Conservation (phyloP, 1,284 basidiomycete species). For the Cerioporus squamosus region DNA sequence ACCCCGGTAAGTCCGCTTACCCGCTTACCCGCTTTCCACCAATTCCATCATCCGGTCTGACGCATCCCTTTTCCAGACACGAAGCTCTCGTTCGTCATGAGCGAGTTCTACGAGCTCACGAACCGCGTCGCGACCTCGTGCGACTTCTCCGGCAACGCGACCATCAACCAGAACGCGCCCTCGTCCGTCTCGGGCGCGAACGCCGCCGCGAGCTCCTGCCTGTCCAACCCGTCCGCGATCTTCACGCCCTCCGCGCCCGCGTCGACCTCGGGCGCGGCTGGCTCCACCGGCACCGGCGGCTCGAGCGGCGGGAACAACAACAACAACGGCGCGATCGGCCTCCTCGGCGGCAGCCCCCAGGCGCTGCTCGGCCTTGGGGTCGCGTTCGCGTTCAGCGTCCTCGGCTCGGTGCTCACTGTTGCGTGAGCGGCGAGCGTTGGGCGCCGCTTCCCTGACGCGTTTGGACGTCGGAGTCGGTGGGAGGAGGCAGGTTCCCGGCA, state of each 20-base stretch:
- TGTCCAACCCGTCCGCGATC: conserved; percentile 69
- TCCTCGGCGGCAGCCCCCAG: conserved; percentile 35
- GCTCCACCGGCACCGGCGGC: conserved; percentile 21
- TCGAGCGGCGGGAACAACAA: conserved; percentile 18
- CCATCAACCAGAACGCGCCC: conserved; percentile 65
- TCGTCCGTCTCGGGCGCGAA: conserved; percentile 57
- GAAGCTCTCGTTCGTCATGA: conserved; percentile 86
- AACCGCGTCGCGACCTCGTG: conserved; percentile 66
- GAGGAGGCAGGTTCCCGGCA: too few species aligned
- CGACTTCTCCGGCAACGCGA: conserved; percentile 84
- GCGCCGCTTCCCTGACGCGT: too few species aligned
- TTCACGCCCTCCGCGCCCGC: conserved; percentile 66
- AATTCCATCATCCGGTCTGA: too few species aligned
- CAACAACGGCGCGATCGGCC: conserved; percentile 33
- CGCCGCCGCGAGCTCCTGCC: conserved; percentile 70
- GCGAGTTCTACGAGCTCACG: conserved; percentile 73
- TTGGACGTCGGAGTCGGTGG: too few species aligned
- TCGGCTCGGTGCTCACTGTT: conserved; percentile 34
- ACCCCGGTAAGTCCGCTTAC: conserved; percentile 57
- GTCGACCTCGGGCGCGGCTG: conserved; percentile 26
- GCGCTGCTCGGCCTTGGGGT: conserved; percentile 47
- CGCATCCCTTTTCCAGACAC: conserved; percentile 47
- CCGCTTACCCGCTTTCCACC: too few species aligned
- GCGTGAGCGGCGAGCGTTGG: conserved; percentile 23
- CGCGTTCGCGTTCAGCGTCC: conserved; percentile 38